These are phyloP conservation scores for Leccinum subgranulosum DNA, from an alignment of 768 basidiomycete species.

Conservation along the genomic window DNA sequence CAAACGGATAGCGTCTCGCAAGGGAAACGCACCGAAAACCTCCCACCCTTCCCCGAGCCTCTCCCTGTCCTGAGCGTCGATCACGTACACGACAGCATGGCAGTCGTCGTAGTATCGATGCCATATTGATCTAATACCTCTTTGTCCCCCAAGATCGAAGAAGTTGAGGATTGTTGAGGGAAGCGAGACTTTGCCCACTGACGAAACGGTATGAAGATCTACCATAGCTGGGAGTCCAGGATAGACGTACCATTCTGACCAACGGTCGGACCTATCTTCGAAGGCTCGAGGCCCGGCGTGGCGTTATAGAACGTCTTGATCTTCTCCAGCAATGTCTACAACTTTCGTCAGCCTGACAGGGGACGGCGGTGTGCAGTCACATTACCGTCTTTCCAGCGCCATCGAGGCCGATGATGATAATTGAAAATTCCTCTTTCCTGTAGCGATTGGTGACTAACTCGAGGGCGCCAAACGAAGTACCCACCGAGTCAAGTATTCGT, in stretches of 20 bases:
- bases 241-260: slow-evolving; percentile 87
- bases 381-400: slow-evolving; percentile 88
- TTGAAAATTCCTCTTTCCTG: slow-evolving; percentile 88
- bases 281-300: slow-evolving; percentile 80
- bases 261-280: slow-evolving; percentile 94
- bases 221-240: neutral
- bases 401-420: slow-evolving; percentile 92
- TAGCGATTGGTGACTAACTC: slow-evolving; percentile 4
- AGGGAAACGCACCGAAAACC: slow-evolving; percentile 76
- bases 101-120: slow-evolving; percentile 93
- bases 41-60: slow-evolving; percentile 94
- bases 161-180: slow-evolving; percentile 94
- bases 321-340: slow-evolving; percentile 82
- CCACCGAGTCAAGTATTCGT: slow-evolving; percentile 85
- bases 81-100: slow-evolving; percentile 93
- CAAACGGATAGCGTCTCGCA: neutral
- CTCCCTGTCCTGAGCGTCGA: slow-evolving; percentile 90
- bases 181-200: slow-evolving; percentile 90
- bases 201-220: neutral
- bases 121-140: slow-evolving; percentile 94
- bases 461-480: neutral
- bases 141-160: slow-evolving; percentile 96
- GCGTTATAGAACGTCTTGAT: slow-evolving; percentile 93
- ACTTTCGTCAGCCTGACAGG: neutral
- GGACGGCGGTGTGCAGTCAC: neutral